Base-by-base conservation (phyloP, 176 grass and related monocot species). In the Canna indica region DNA sequence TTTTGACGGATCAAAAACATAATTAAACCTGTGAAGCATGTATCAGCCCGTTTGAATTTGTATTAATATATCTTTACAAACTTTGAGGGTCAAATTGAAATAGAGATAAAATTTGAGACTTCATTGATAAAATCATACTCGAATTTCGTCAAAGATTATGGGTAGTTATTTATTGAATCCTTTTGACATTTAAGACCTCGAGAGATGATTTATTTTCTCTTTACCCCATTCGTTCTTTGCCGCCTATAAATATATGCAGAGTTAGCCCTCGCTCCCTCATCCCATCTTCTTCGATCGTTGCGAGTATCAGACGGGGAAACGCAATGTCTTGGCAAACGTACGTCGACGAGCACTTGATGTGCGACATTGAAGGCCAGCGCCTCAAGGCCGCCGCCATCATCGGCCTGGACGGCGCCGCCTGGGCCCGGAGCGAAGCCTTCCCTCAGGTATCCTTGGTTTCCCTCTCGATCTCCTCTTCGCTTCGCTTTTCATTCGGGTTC, bases 331-430 rank as follows among this genome's bases (percentile, higher is more conserved):
- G 84, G 84, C 84, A 86, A 73, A 7, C 59, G 72, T 86, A 86
- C 67, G 80, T 86, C 41, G 84, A 86, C 76, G 84, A 86, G 1
- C 80, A 86, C 36, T 76, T 86, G 80, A 77, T 86, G 72, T 82
- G 84, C 72, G 76, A 76, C 32, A 64, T 79, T 67, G 80, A 82
- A 20, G 80, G 76, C 72, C 42, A 86, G 33, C 72, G 24, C 64
- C 84, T 86, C 76, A n/a, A 71, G 38, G 50, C 84, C 59, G 80
- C 84, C 50, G 80, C 84, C 80, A 82, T 86, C 62, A 28, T 86
- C 72, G 76, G 84, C 76, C 72, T 68, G 33, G 76, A 86, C 60
- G 76, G 79, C 72, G 45, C 65, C 80, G 76, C 79, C 59, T 82
- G 84, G 84, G 72, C 84, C 42, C 72, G 75, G 72, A 79, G 79